phyloP scores from a whole-genome alignment of 768 basidiomycete species.

The Trametopsis cervina region DNA sequence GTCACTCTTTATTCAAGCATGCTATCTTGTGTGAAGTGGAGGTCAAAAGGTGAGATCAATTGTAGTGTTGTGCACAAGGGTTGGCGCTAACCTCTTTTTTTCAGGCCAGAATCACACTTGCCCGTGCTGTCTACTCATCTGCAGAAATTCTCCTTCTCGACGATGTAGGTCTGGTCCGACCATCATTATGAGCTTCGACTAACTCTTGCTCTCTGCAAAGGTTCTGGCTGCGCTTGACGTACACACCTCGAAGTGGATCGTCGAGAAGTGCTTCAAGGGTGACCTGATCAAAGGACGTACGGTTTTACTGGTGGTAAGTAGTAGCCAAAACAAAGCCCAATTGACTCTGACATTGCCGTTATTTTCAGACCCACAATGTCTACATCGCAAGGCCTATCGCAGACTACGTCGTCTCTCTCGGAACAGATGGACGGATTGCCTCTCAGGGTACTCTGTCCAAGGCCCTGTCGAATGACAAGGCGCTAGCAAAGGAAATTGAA shows the following conservation, averaged over 20 bases:
- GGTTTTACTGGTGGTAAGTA: slow-evolving; percentile 38
- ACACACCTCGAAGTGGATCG: slow-evolving; percentile 41
- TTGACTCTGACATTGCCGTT: neutral
- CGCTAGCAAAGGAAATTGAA: slow-evolving; percentile 17
- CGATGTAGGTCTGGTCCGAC: slow-evolving; percentile 26
- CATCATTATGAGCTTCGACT: too few species aligned
- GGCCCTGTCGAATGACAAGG: slow-evolving; percentile 35
- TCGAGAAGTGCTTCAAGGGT: slow-evolving; percentile 38
- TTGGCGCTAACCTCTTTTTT: neutral
- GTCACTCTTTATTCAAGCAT: neutral
- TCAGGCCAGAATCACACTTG: slow-evolving; percentile 35
- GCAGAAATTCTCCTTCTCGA: slow-evolving; percentile 33
- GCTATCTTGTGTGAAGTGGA: slow-evolving; percentile 21
- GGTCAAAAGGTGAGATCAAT: slow-evolving; percentile 33
- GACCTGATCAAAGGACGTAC: slow-evolving; percentile 39
- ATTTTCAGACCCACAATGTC: slow-evolving; percentile 42
- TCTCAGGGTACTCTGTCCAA: slow-evolving; percentile 44
- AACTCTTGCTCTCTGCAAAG: slow-evolving; percentile 9
- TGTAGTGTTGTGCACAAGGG: neutral
- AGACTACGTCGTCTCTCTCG: slow-evolving; percentile 49
- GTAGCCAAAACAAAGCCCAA: neutral
- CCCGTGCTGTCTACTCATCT: slow-evolving; percentile 33
- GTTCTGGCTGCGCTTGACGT: slow-evolving; percentile 41
- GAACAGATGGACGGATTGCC: slow-evolving; percentile 43
- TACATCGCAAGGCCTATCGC: slow-evolving; percentile 47